phyloP scores from a whole-genome alignment of 2,329 filamentous ascomycete genomes.

The Botrytis squamosa region DNA sequence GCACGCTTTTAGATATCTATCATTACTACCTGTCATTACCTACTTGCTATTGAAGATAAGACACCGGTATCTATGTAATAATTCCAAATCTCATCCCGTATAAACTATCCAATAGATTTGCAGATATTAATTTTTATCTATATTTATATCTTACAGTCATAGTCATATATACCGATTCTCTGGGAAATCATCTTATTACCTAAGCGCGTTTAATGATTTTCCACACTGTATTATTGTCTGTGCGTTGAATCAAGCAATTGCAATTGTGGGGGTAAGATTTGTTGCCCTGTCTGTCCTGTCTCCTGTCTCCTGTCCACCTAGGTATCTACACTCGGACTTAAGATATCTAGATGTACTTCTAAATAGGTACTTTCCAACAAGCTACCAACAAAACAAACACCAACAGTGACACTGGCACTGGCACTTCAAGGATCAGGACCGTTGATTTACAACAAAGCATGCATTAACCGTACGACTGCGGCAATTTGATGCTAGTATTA shows the following conservation, averaged over 20 bases:
- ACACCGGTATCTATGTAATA: neutral
- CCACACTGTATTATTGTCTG: neutral
- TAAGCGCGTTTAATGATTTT: neutral
- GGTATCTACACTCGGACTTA: neutral
- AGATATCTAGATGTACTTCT: neutral
- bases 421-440: neutral
- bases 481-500: neutral
- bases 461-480: neutral
- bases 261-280: neutral
- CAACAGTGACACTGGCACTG: neutral
- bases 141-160: neutral
- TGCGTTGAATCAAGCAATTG: neutral
- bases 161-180: neutral
- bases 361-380: slow-evolving; percentile 6
- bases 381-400: neutral
- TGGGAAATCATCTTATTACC: neutral
- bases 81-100: neutral
- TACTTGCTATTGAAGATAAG: neutral
- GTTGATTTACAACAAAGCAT: slow-evolving; percentile 7
- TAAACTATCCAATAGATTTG: neutral
- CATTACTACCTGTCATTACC: neutral
- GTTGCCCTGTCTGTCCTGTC: neutral
- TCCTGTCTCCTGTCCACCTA: neutral
- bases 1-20: neutral
- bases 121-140: neutral